Percentiles rank a stretch among this genome's conserved stretches.
phyloP scores from a whole-genome alignment of 768 basidiomycete species.

The Amanita rimosa region DNA sequence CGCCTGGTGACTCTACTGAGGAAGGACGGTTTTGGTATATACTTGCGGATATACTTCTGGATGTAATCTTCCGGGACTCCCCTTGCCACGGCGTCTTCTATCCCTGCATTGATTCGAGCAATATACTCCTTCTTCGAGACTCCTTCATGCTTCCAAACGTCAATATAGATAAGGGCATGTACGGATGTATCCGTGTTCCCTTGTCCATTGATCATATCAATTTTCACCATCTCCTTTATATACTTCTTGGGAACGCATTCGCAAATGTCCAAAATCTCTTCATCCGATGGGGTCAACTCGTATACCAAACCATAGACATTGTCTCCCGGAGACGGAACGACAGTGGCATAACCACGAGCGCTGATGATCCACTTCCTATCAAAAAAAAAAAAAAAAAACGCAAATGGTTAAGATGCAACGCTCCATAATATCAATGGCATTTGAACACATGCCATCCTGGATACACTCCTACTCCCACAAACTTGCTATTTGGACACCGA shows the following conservation, averaged over 20 bases:
- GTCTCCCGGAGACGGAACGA: slow-evolving; percentile 29
- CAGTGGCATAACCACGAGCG: slow-evolving; percentile 29
- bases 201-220: slow-evolving; percentile 12
- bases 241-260: slow-evolving; percentile 29
- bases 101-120: slow-evolving; percentile 31
- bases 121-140: slow-evolving; percentile 31
- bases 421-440: not conserved
- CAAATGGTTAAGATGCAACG: no score
- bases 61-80: slow-evolving; percentile 32
- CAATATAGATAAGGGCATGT: slow-evolving; percentile 30
- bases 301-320: slow-evolving; percentile 32
- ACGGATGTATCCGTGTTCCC: not conserved
- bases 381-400: no score
- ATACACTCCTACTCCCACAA: slow-evolving; percentile 27
- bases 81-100: slow-evolving; percentile 26
- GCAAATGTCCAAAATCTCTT: slow-evolving; percentile 28
- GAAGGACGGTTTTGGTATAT: slow-evolving; percentile 21
- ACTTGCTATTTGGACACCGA: slow-evolving; percentile 33
- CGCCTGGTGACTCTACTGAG: not conserved
- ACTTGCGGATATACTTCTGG: slow-evolving; percentile 30
- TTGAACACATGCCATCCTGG: slow-evolving; percentile 26
- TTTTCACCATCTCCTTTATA: slow-evolving; percentile 20
- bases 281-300: slow-evolving; percentile 28
- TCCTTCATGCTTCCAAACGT: slow-evolving; percentile 21
- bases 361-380: slow-evolving; percentile 44